Base-by-base conservation (phyloP, 2,329 filamentous ascomycete species). In the Apiospora koreana region DNA sequence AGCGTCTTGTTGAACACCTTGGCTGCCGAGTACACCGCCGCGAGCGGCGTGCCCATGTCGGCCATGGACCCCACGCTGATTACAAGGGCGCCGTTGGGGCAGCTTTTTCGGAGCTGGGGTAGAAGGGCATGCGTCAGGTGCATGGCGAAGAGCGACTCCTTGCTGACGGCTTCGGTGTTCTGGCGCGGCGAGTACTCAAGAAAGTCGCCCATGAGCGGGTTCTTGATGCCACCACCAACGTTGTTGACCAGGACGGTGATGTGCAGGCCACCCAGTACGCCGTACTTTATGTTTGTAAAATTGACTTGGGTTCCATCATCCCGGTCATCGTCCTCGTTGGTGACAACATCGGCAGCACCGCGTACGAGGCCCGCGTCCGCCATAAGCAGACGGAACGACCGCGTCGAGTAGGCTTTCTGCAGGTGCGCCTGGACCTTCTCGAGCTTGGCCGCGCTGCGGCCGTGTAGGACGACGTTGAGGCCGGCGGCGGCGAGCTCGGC, bases 401-500 rank as follows among this genome's bases (percentile, higher is more conserved):
- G 25, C 7, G 28, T 25, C 7, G 50, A 16, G 7, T 58, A 18
- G 2, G 50, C 18, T 6, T 9, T 80, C 7, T 31, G 6, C 16
- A 58, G 5, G 68, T 89, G 86, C 70, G 86, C 82, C 65, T 97
- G 79, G 3, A 93, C 91, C 45, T 86, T 84, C 74, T 93, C 86
- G 28, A 99, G 92, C 80, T 95, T 97, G 71, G 83, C 83, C 18
- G 88, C 84, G 74, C 91, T 93, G 69, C 96, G 92, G 18, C 95
- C 92, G 67, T 98, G 91, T 73, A 98, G 90, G 73, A 97, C 89
- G 69, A 99, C 80, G 80, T 94, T 94, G 71, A 96, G 95, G 65
- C 96, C 96, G 80, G 94, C 95, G 67, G 88, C 84, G 2, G 95
- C 88, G 62, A 99, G 89, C 74, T 94, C 87, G 68, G 89, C 86